Evolutionary conservation across 768 basidiomycete genomes (phyloP).

Genomic region (Pleurotus salmoneostramineus): DNA sequence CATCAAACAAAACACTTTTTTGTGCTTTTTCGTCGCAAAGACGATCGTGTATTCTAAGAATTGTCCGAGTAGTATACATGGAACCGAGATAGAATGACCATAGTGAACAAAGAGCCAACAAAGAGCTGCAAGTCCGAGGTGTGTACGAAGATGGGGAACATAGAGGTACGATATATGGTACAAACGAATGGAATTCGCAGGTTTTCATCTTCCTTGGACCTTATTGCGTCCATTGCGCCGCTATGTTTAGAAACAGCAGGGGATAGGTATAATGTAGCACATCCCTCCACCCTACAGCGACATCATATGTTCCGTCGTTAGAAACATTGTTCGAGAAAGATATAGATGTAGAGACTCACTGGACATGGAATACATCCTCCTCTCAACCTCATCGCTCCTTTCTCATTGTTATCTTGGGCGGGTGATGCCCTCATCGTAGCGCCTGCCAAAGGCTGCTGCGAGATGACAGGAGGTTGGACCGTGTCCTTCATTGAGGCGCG

Average conservation of each 20-base stretch:
- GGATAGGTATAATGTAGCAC: constrained; percentile 7
- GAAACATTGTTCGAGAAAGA: not conserved
- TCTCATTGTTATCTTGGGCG: not conserved
- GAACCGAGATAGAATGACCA: too few species aligned
- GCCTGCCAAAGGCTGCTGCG: not conserved
- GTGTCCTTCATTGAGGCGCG: constrained; percentile 2
- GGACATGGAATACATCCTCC: constrained; percentile 8
- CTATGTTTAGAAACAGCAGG: constrained; percentile 1
- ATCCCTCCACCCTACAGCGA: constrained; percentile 3
- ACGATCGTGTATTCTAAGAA: too few species aligned
- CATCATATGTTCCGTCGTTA: not conserved
- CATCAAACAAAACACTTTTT: too few species aligned
- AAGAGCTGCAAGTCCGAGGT: too few species aligned
- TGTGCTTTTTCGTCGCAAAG: too few species aligned
- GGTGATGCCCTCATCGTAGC: not conserved
- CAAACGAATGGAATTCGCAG: too few species aligned
- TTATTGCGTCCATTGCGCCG: too few species aligned
- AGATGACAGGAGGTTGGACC: not conserved
- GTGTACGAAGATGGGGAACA: too few species aligned
- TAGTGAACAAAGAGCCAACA: too few species aligned
- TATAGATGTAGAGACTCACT: not conserved
- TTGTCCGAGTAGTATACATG: too few species aligned
- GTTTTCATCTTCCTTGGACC: too few species aligned
- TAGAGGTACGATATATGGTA: too few species aligned
- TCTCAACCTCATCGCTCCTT: constrained; percentile 1